These are phyloP conservation scores for Daldinia sp. DNA, from an alignment of 2,329 filamentous ascomycete genomes.

Conservation along the genomic window DNA sequence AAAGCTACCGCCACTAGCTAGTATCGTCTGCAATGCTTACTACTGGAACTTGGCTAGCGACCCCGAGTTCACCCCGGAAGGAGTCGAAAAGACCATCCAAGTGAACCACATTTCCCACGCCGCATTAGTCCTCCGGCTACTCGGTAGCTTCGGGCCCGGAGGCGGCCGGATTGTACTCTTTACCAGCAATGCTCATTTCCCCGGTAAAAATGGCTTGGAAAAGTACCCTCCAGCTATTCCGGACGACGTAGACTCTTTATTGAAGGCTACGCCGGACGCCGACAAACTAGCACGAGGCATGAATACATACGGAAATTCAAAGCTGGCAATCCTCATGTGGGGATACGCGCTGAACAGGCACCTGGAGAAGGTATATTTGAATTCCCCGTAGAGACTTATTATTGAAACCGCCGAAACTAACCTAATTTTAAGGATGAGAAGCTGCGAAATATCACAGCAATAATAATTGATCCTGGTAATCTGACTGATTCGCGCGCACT, in stretches of 20 bases:
- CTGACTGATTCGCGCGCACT: conserved; percentile 49
- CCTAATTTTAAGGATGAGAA: conserved; percentile 30
- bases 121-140: conserved; percentile 49
- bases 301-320: conserved; percentile 54
- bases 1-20: conserved; percentile 45
- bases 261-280: conserved; percentile 46
- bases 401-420: not conserved
- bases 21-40: conserved; percentile 53
- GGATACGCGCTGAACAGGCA: conserved; percentile 51
- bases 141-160: conserved; percentile 72
- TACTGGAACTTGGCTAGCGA: conserved; percentile 49
- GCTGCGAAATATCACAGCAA: conserved; percentile 41
- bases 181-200: conserved; percentile 49
- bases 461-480: conserved; percentile 42
- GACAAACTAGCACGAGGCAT: conserved; percentile 53
- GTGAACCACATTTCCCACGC: conserved; percentile 52
- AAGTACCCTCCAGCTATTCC: conserved; percentile 49
- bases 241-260: conserved; percentile 48
- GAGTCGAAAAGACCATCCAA: conserved; percentile 51
- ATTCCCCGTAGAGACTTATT: not conserved
- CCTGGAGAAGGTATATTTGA: conserved; percentile 40
- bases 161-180: conserved; percentile 42
- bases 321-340: conserved; percentile 51
- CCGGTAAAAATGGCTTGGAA: conserved; percentile 51
- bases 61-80: conserved; percentile 48